Conservation (phyloP, 176 grass and related monocot genomes). For the Zoysia pacifica region DNA sequence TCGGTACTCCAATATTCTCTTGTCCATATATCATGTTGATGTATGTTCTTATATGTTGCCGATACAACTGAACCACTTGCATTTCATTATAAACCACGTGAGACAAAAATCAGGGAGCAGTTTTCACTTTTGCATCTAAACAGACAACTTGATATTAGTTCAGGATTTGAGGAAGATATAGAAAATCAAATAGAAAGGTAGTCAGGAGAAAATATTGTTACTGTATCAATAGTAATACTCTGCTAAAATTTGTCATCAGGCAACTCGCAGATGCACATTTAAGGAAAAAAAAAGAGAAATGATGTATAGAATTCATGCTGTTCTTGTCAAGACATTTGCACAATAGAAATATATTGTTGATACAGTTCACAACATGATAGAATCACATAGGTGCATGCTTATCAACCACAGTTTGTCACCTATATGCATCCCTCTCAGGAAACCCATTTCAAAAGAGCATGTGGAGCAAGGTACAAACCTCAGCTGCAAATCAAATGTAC, state of each 20-base stretch:
- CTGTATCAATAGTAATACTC: not conserved
- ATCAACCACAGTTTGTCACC: conserved; percentile 53
- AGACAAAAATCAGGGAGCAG: not conserved
- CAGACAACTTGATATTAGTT: not conserved
- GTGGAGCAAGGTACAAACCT: conserved; percentile 40
- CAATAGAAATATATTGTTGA: conserved; percentile 23
- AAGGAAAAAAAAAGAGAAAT: not conserved
- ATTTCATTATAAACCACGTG: not conserved
- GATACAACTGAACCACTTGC: not conserved
- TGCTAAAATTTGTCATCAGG: not conserved
- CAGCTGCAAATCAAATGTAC: conserved; percentile 47
- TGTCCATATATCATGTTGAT: not conserved
- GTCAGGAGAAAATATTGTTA: not conserved
- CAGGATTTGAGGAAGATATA: not conserved
- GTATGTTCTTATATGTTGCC: not conserved
- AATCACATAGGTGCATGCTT: conserved; percentile 48
- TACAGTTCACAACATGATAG: conserved; percentile 37
- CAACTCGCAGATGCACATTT: not conserved
- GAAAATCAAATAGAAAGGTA: not conserved
- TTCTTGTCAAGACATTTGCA: conserved; percentile 21
- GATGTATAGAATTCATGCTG: not conserved
- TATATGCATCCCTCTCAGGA: conserved; percentile 52
- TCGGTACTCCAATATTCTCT: not conserved
- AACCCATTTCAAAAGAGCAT: conserved; percentile 48
- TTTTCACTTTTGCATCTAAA: not conserved